Evolutionary conservation across 2,329 filamentous ascomycete species (phyloP).

Genomic region (Paramyrothecium sp.): DNA sequence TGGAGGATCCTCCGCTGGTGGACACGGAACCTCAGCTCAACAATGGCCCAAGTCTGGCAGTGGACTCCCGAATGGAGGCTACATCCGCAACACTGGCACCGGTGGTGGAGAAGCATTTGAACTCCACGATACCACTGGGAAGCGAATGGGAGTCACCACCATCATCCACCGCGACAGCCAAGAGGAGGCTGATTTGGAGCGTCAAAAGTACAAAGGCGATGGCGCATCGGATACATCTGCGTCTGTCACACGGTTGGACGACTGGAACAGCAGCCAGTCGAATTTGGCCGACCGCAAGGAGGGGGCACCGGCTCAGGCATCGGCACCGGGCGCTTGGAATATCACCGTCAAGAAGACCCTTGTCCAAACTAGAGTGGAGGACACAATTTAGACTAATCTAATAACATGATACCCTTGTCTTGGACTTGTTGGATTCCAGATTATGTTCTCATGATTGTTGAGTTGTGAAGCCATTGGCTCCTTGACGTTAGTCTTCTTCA

Average conservation of each 20-base stretch:
- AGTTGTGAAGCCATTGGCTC: too few relatives aligned
- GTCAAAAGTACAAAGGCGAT: conserved; percentile 10
- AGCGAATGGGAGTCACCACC: conserved; percentile 18
- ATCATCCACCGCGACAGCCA: conserved; percentile 12
- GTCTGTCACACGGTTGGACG: conserved; percentile 3
- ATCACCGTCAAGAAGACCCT: conserved; percentile 21
- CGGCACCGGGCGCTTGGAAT: conserved; percentile 14
- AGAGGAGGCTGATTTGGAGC: neutral
- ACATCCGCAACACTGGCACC: conserved; percentile 15
- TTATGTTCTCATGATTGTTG: too few relatives aligned
- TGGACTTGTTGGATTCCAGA: too few relatives aligned
- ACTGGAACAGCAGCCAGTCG: conserved; percentile 20
- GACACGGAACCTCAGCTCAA: conserved; percentile 13
- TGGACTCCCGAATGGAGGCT: conserved; percentile 11
- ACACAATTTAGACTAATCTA: too few relatives aligned
- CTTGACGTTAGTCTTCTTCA: too few relatives aligned
- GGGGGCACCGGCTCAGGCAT: conserved; percentile 2
- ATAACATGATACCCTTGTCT: too few relatives aligned
- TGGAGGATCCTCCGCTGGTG: conserved; percentile 10
- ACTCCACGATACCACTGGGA: conserved; percentile 5
- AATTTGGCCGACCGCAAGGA: conserved; percentile 12
- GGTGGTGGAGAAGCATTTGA: conserved; percentile 10
- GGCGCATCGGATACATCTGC: conserved; percentile 6
- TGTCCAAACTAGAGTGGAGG: conserved; percentile 14
- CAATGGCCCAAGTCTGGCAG: conserved; percentile 16